Base-by-base conservation (phyloP, 345 rosid species). In the Pseudoturritis turrita region DNA sequence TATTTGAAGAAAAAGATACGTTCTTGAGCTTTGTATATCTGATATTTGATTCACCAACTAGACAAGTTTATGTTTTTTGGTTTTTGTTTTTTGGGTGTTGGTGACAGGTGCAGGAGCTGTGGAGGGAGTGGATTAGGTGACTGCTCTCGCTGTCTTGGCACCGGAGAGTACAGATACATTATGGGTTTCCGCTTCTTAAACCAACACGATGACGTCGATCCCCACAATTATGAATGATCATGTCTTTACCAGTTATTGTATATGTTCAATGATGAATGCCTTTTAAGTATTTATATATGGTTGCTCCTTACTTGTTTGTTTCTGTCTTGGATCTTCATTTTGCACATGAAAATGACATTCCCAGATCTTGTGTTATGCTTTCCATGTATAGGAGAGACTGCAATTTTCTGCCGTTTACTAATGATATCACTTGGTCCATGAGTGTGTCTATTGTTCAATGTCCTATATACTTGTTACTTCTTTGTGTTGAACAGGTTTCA, bases 41-140 rank as follows among this genome's bases (percentile, higher is more conserved):
- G 25, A 9, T 33, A 33, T 31, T 35, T 44, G 59, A 33, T 61
- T 60, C 37, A 41, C 5, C n/a, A 28, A 3, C 19, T 35, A 17
- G 18, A 71, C 10, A 23, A 6, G 49, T 39, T 5, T 17, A 6
- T n/a, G 39, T 13, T 28, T 33, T 13, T 41, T 12, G 60, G 18
- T n/a, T n/a, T n/a, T n/a, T n/a, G 39, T 13, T 28, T 33, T 13
- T 41, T 12, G 60, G 18, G 29, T 40, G 61, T 37, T 14, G 70
- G 73, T 18, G 44, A 71, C 81, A 90, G 95, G 92, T 90, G 97
- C 76, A 71, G 59, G 52, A 59, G 83, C 33, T 88, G 95, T 71
- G 95, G 90, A n/a, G 97, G 95, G 8, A 88, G 89, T 68, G 97
- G 95, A 69, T 84, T 88, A 29, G n/a, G 72, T 61, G 79, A 81